Evolutionary conservation across 1,139 yeast species (phyloP).

Genomic region (Yamadazyma epiphylla): DNA sequence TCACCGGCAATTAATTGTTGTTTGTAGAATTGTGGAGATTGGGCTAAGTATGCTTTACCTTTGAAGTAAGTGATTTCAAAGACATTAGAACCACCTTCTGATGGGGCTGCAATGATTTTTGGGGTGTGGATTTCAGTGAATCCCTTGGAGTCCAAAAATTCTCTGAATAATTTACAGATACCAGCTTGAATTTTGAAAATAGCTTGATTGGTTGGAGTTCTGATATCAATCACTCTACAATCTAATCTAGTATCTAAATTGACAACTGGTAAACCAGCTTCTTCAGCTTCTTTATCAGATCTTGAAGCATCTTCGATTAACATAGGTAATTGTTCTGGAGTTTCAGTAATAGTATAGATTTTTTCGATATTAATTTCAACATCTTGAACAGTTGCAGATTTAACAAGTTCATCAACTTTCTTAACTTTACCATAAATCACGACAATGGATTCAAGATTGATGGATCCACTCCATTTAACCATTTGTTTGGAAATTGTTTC

Average conservation of each 20-base stretch:
- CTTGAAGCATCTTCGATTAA: slow-evolving; percentile 94
- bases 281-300: slow-evolving; percentile 93
- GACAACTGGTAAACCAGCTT: slow-evolving; percentile 85
- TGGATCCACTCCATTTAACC: slow-evolving; percentile 92
- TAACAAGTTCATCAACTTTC: slow-evolving; percentile 83
- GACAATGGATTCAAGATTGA: slow-evolving; percentile 87
- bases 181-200: slow-evolving; percentile 92
- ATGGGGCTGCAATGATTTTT: slow-evolving; percentile 88
- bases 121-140: slow-evolving; percentile 96
- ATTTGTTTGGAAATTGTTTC: slow-evolving; percentile 80
- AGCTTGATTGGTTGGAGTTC: slow-evolving; percentile 97
- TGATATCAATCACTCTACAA: slow-evolving; percentile 89
- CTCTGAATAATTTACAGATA: slow-evolving; percentile 84
- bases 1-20: slow-evolving; percentile 98
- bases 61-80: slow-evolving; percentile 92
- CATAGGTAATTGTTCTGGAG: slow-evolving; percentile 91
- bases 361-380: slow-evolving; percentile 77
- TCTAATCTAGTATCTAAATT: slow-evolving; percentile 95
- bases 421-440: slow-evolving; percentile 80
- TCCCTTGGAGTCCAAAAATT: slow-evolving; percentile 62
- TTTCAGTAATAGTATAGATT: slow-evolving; percentile 74
- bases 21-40: slow-evolving; percentile 96
- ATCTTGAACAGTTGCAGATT: slow-evolving; percentile 88
- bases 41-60: slow-evolving; percentile 90
- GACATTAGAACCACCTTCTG: slow-evolving; percentile 97